phyloP scores from a whole-genome alignment of 75 land plant genomes.

The Picea sitchensis region DNA sequence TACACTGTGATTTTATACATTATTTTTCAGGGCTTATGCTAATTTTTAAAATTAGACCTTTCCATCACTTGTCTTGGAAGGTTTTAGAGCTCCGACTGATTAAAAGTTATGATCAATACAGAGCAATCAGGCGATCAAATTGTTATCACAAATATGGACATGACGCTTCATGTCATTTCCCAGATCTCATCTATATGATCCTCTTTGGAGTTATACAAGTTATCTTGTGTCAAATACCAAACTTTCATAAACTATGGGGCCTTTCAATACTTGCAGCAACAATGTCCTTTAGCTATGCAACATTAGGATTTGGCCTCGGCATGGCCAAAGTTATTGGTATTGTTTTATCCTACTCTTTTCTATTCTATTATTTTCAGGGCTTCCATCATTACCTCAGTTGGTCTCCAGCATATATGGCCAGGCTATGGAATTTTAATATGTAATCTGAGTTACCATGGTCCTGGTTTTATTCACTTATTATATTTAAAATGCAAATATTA shows the following conservation, averaged over 20 bases:
- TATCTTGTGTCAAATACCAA: conserved; percentile 73
- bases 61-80: neutral
- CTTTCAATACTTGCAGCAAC: conserved; percentile 52
- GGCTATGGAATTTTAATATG: neutral
- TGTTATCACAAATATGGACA: conserved; percentile 21
- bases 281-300: conserved; percentile 25
- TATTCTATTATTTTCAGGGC: neutral
- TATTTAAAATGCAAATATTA: no score
- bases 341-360: neutral
- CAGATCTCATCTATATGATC: conserved; percentile 45
- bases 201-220: conserved; percentile 71
- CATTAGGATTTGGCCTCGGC: conserved; percentile 74
- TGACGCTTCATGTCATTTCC: neutral
- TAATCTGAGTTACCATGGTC: neutral
- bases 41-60: neutral
- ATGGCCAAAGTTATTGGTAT: conserved; percentile 42
- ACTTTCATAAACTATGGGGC: conserved; percentile 67
- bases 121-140: conserved; percentile 20
- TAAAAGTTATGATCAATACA: neutral
- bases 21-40: neutral
- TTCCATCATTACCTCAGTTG: neutral
- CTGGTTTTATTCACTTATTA: neutral
- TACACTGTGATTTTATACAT: neutral
- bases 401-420: neutral
- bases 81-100: neutral